These are phyloP conservation scores for Fusarium algeriense DNA, from an alignment of 2,329 filamentous ascomycete species.

Conservation along the genomic window DNA sequence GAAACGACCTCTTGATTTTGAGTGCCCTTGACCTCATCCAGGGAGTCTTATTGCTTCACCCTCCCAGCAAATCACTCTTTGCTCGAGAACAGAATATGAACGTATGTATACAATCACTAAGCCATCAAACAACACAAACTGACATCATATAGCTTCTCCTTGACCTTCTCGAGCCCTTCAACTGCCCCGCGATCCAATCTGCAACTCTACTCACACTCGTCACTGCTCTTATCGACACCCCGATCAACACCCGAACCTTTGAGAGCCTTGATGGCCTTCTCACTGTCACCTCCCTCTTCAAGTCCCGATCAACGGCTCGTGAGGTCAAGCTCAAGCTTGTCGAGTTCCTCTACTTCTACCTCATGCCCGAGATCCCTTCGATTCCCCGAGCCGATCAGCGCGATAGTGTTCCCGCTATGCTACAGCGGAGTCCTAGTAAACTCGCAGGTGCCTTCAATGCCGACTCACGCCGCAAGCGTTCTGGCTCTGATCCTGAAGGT, in stretches of 20 bases:
- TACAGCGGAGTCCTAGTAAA: constrained; percentile 78
- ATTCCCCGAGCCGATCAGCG: constrained; percentile 63
- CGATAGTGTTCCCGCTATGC: constrained; percentile 62
- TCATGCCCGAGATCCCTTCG: constrained; percentile 87
- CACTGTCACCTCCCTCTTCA: constrained; percentile 93
- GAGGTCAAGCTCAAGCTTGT: constrained; percentile 96
- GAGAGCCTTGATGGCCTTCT: constrained; percentile 92
- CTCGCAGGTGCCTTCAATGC: constrained; percentile 67
- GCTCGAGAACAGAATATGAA: constrained; percentile 95
- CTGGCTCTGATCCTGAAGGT: constrained; percentile 57
- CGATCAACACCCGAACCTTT: constrained; percentile 90
- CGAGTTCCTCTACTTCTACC: constrained; percentile 98
- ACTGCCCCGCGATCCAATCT: constrained; percentile 92
- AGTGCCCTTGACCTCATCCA: constrained; percentile 90
- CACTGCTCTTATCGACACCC: constrained; percentile 86
- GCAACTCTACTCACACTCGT: constrained; percentile 91
- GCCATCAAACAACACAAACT: constrained; percentile 7
- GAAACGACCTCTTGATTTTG: constrained; percentile 90
- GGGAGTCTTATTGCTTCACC: constrained; percentile 88
- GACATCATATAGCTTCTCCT: constrained; percentile 75
- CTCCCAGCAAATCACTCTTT: constrained; percentile 88
- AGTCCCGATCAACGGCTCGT: constrained; percentile 83
- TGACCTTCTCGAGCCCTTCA: constrained; percentile 91
- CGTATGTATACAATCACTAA: constrained; percentile 58
- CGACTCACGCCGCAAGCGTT: constrained; percentile 50